phyloP scores from a whole-genome alignment of 2,329 filamentous ascomycete species.

The Ceratocystis harringtonii region DNA sequence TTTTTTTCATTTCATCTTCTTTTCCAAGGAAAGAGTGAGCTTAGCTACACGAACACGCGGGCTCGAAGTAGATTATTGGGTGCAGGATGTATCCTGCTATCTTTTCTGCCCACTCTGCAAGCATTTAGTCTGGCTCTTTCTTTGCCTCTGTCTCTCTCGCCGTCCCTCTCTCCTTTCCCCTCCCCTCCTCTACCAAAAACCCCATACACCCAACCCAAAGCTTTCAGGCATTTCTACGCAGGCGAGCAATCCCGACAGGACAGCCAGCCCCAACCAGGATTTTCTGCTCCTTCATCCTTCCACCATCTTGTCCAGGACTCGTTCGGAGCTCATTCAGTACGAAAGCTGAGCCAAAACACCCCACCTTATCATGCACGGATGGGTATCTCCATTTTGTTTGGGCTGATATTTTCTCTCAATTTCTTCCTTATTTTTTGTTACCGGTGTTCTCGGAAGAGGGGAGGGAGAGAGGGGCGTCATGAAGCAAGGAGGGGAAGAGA shows the following conservation, averaged over 20 bases:
- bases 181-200: background rate
- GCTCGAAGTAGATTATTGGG: too few species aligned
- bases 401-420: background rate
- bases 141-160: background rate
- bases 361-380: slow-evolving; percentile 5
- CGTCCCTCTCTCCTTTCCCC: background rate
- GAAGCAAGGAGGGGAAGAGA: too few species aligned
- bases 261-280: background rate
- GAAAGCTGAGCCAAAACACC: background rate
- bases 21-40: too few species aligned
- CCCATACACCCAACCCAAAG: background rate
- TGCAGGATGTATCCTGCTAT: too few species aligned
- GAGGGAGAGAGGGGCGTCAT: background rate
- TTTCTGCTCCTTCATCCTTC: background rate
- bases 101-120: too few species aligned
- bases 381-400: background rate
- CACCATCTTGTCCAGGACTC: background rate
- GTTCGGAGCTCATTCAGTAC: too few species aligned
- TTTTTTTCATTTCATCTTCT: too few species aligned
- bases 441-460: background rate
- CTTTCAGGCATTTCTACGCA: background rate
- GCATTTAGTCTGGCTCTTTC: too few species aligned
- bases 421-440: background rate
- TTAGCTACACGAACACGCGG: too few species aligned
- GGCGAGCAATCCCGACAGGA: background rate